Conservation (phyloP, 2,329 filamentous ascomycete species). For the Drechmeria coniospora region DNA sequence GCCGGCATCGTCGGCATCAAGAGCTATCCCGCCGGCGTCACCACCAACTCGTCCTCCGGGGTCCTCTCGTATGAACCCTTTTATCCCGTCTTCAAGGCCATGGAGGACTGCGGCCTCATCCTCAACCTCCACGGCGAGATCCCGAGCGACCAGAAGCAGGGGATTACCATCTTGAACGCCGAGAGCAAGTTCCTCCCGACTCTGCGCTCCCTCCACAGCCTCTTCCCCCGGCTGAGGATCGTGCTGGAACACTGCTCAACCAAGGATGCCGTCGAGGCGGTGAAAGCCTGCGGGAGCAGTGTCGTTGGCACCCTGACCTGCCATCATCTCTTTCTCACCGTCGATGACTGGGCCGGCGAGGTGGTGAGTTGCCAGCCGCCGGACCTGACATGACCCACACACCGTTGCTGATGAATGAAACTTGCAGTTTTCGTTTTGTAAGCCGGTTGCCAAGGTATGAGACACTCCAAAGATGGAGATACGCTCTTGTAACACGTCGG, state of each 20-base stretch:
- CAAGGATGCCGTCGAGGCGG: conserved; percentile 62
- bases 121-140: conserved; percentile 89
- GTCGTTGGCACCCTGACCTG: conserved; percentile 74
- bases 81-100: conserved; percentile 71
- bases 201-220: conserved; percentile 53
- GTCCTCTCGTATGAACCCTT: conserved; percentile 56
- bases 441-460: conserved; percentile 56
- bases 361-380: conserved; percentile 2
- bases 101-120: conserved; percentile 72
- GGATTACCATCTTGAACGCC: conserved; percentile 20
- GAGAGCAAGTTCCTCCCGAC: conserved; percentile 61
- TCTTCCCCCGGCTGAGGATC: conserved; percentile 58
- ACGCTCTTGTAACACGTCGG: neutral
- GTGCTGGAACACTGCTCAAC: conserved; percentile 77
- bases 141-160: conserved; percentile 32
- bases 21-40: conserved; percentile 50
- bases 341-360: conserved; percentile 2
- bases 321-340: conserved; percentile 69
- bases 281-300: conserved; percentile 58
- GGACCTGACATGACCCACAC: no score
- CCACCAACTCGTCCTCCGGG: conserved; percentile 52
- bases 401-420: conserved; percentile 52
- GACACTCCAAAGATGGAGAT: no score
- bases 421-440: conserved; percentile 51
- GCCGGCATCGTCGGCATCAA: conserved; percentile 61